A percentile compares a stretch with the other conserved stretches of the same genome.
These are phyloP conservation scores for Fusarium heterosporum DNA, from an alignment of 2,329 filamentous ascomycete genomes.

Conservation along the genomic window DNA sequence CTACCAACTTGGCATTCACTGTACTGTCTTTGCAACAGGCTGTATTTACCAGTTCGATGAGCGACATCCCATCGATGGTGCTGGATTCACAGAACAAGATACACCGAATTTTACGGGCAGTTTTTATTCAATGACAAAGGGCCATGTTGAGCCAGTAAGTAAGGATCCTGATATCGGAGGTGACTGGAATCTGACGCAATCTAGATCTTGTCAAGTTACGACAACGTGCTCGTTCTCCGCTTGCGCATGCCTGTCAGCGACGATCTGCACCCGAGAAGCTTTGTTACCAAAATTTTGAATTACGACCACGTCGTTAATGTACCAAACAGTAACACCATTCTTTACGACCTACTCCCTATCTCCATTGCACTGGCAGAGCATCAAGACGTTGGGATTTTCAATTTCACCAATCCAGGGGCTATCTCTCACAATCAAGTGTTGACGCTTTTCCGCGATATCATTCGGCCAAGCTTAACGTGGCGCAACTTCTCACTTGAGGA, in stretches of 20 bases:
- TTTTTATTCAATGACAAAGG: constrained; percentile 66
- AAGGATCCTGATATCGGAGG: no score
- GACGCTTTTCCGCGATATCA: constrained; percentile 70
- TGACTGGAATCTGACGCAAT: background rate
- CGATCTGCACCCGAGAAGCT: constrained; percentile 74
- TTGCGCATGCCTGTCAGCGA: constrained; percentile 77
- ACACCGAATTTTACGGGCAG: constrained; percentile 73
- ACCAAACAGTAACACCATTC: constrained; percentile 75
- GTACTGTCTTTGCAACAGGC: constrained; percentile 74
- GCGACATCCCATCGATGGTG: constrained; percentile 65
- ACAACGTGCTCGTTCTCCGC: constrained; percentile 71
- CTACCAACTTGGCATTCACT: constrained; percentile 68
- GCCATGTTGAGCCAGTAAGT: constrained; percentile 65
- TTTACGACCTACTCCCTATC: constrained; percentile 72
- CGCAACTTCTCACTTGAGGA: constrained; percentile 75
- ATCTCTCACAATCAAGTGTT: constrained; percentile 79
- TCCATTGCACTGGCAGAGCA: constrained; percentile 71
- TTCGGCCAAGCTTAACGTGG: constrained; percentile 70
- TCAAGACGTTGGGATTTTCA: constrained; percentile 72
- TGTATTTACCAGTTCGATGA: constrained; percentile 76
- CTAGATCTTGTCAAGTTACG: constrained; percentile 71
- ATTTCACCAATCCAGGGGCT: constrained; percentile 77
- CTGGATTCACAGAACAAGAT: constrained; percentile 71
- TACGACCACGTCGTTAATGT: constrained; percentile 75
- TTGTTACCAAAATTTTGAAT: constrained; percentile 75